A percentile compares a stretch with the other conserved stretches of the same genome.
Evolutionary conservation across 192 early-diverging fungal species (phyloP).

Genomic region (Dispira parvispora): DNA sequence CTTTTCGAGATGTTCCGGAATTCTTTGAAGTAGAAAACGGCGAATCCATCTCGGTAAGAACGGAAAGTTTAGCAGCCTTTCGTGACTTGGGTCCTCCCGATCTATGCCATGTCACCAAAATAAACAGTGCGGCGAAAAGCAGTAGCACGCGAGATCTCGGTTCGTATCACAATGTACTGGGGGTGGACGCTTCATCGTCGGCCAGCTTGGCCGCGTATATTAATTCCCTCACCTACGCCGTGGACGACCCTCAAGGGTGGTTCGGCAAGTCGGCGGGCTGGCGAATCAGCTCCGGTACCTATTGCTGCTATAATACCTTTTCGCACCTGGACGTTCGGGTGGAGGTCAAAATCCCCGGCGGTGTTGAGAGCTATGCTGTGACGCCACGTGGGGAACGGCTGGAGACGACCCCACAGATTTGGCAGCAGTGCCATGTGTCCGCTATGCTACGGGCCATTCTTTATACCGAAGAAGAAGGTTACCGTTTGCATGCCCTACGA

Average conservation of each 20-base stretch:
- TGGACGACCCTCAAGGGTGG: constrained; percentile 52
- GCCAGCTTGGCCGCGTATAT: constrained; percentile 95
- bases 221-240: constrained; percentile 82
- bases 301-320: constrained; percentile 90
- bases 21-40: constrained; percentile 89
- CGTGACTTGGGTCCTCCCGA: constrained; percentile 96
- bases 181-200: constrained; percentile 78
- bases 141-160: constrained; percentile 22
- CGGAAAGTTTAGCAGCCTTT: constrained; percentile 70
- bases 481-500: constrained; percentile 73
- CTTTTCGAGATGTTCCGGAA: constrained; percentile 79
- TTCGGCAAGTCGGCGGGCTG: constrained; percentile 39
- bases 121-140: constrained; percentile 36
- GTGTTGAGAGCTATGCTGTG: constrained; percentile 84
- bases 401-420: constrained; percentile 58
- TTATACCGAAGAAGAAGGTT: constrained; percentile 75
- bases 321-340: constrained; percentile 93
- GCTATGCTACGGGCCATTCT: constrained; percentile 77
- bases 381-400: constrained; percentile 77
- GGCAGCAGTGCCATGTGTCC: constrained; percentile 83
- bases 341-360: constrained; percentile 96
- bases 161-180: constrained; percentile 61
- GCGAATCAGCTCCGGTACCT: constrained; percentile 46
- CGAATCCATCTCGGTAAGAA: constrained; percentile 72
- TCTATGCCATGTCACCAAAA: constrained; percentile 90